phyloP scores from a whole-genome alignment of 495 filamentous ascomycete species.

The Cetradonia linearis region DNA sequence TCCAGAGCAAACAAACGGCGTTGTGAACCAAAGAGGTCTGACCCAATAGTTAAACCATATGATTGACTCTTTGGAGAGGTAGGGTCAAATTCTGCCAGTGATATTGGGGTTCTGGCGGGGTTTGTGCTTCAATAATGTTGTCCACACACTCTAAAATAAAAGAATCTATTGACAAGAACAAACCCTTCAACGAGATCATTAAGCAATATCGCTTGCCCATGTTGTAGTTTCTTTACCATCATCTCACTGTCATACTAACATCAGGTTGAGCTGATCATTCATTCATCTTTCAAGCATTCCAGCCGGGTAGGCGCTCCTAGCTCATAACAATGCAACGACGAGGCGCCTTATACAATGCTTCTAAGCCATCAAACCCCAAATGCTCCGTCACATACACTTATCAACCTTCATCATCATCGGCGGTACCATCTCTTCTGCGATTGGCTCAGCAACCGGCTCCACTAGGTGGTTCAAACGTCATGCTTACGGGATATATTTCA shows the following conservation, averaged over 20 bases:
- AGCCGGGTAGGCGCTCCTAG: slow-evolving; percentile 11
- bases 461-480: background rate
- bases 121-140: background rate
- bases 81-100: background rate
- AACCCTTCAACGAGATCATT: background rate
- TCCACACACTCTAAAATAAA: background rate
- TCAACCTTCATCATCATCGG: slow-evolving; percentile 37
- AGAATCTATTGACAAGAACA: background rate
- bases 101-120: background rate
- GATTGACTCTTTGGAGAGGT: background rate
- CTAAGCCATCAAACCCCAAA: background rate
- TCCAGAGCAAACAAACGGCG: too few species aligned
- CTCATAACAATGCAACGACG: background rate
- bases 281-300: background rate
- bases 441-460: slow-evolving; percentile 2
- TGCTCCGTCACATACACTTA: background rate
- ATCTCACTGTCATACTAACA: background rate
- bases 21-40: too few species aligned
- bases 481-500: slow-evolving; percentile 56
- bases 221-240: background rate
- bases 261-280: background rate
- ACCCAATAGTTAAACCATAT: too few species aligned
- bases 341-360: slow-evolving; percentile 8
- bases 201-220: too few species aligned
- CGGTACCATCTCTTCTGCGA: slow-evolving; percentile 41